phyloP scores from a whole-genome alignment of 106 monocot genomes.

The Dendrobium officinale region DNA sequence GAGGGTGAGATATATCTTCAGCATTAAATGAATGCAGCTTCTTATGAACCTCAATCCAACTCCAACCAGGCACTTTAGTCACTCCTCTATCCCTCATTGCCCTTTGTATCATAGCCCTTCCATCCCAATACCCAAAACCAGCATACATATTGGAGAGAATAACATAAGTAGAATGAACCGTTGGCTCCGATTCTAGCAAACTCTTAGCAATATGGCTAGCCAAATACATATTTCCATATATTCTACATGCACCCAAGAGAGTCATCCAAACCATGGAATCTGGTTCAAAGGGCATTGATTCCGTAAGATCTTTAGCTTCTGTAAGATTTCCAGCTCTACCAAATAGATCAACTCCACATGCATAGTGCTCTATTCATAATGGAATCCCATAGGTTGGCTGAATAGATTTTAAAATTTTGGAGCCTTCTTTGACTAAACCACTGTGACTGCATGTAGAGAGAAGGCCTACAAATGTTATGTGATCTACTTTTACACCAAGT shows the following conservation, averaged over 20 bases:
- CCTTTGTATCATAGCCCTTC: conserved; percentile 49
- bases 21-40: conserved; percentile 74
- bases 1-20: conserved; percentile 65
- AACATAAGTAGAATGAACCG: conserved; percentile 55
- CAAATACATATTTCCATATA: conserved; percentile 56
- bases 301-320: conserved; percentile 38
- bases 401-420: conserved; percentile 37
- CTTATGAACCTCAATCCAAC: conserved; percentile 84
- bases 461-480: conserved; percentile 74
- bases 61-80: conserved; percentile 82
- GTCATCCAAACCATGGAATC: conserved; percentile 74
- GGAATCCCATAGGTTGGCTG: conserved; percentile 31
- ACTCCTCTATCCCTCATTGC: conserved; percentile 65
- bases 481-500: conserved; percentile 38
- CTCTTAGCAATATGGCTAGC: conserved; percentile 34
- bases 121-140: conserved; percentile 44
- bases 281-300: conserved; percentile 68
- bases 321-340: conserved; percentile 61
- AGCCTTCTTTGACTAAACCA: conserved; percentile 63
- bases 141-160: conserved; percentile 59
- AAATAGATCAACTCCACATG: conserved; percentile 80
- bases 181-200: conserved; percentile 35
- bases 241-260: conserved; percentile 63
- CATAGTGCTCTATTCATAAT: conserved; percentile 84
- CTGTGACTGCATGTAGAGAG: conserved; percentile 75